Evolutionary conservation across 2,329 filamentous ascomycete genomes (phyloP), one percentile per base, ranked within the genome.

Genomic region (Colletotrichum liriopes): DNA sequence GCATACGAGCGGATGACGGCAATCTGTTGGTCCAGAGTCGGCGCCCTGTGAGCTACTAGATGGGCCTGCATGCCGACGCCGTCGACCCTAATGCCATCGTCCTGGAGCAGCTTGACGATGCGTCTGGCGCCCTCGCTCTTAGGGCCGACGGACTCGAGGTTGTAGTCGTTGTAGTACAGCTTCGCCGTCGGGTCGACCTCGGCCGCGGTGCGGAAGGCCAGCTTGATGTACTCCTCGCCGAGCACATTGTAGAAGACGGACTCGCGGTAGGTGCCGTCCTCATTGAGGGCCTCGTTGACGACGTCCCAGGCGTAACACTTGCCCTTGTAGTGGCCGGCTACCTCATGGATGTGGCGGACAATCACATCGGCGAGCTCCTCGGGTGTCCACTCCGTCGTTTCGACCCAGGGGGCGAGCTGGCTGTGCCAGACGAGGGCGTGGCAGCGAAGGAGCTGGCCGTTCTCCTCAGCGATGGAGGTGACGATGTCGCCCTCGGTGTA

Each of bases 271-370:
- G 83, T 85, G 18, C 88, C 89, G 74, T 88, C 86, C 26, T 92
- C 90, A 69, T 87, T 85, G 51, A 91, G 84, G 5, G 86, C 88
- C 82, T 93, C 90, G 78, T 93, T 93, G 32, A 92, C 86, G 0
- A 93, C 90, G 67, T 93, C 90, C 90, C 90, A 93, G 39, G 86
- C 85, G 78, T 89, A 89, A 79, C 90, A 91, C 75, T 88, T 84
- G 67, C 88, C 87, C 78, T 87, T 86, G 82, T 88, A 92, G 79
- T 91, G 86, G 18, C 81, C 83, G 8, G 88, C 87, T 61, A 88
- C 89, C 74, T 88, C 85, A 72, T 86, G 85, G 74, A 93, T 89
- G 79, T 93, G 91, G 64, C 87, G 87, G 78, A 77, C 74, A 47
- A 83, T 81, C 26, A 89, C 86, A 5, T 82, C 81, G 18, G 85